These are phyloP conservation scores for Daldinia concentrica DNA, from an alignment of 495 filamentous ascomycete genomes.

Conservation along the genomic window DNA sequence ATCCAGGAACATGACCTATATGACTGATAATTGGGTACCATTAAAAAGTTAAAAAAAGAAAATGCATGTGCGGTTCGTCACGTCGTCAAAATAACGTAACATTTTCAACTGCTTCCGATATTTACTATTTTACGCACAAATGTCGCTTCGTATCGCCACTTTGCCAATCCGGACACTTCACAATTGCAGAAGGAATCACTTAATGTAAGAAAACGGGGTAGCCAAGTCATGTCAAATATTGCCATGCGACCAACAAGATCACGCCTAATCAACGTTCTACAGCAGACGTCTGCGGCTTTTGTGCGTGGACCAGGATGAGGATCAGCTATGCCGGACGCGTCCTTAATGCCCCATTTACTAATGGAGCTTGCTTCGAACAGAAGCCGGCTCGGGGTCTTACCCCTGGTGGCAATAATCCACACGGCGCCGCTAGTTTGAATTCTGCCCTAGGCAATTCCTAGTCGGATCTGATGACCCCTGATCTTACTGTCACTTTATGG, in stretches of 20 bases:
- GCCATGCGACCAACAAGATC: constrained; percentile 25
- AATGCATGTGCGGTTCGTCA: constrained; percentile 3
- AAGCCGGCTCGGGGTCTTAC: constrained; percentile 22
- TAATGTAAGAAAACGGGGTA: constrained; percentile 29
- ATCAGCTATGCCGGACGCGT: not conserved
- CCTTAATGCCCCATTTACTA: constrained; percentile 11
- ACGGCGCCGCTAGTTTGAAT: constrained; percentile 29
- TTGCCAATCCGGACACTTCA: constrained; percentile 4
- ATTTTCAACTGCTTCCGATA: constrained; percentile 15
- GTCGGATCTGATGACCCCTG: constrained; percentile 26
- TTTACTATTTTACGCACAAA: constrained; percentile 32
- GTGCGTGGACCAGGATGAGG: constrained; percentile 31
- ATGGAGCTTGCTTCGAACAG: constrained; percentile 14
- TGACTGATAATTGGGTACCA: not conserved
- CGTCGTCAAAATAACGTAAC: constrained; percentile 32
- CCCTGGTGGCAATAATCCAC: constrained; percentile 21
- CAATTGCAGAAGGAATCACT: constrained; percentile 21
- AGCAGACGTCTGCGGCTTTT: constrained; percentile 35
- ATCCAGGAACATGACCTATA: not conserved
- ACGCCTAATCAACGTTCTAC: constrained; percentile 20
- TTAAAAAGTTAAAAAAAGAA: not conserved
- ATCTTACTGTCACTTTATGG: not conserved
- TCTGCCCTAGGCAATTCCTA: constrained; percentile 5
- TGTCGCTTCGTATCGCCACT: constrained; percentile 30
- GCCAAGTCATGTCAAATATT: constrained; percentile 1